Evolutionary conservation across 2,329 filamentous ascomycete genomes (phyloP).

Genomic region (Rutstroemia sp.): DNA sequence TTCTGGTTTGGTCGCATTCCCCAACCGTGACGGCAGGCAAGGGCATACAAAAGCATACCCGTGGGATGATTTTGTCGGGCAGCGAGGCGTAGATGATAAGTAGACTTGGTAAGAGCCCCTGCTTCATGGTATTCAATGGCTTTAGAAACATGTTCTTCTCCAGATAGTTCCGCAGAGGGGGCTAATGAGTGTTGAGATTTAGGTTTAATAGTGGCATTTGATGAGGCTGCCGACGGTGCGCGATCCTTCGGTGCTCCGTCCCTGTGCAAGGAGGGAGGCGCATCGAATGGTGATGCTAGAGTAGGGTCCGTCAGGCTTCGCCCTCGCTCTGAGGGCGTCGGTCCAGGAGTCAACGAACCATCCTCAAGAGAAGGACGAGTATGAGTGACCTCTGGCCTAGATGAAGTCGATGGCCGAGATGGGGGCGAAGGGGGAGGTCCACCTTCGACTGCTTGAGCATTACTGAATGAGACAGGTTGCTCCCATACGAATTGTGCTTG

Average conservation of each 20-base stretch:
- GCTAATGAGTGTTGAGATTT: constrained; percentile 43
- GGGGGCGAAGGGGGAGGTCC: constrained; percentile 55
- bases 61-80: constrained; percentile 81
- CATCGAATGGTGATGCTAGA: constrained; percentile 24
- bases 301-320: constrained; percentile 38
- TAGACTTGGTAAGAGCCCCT: constrained; percentile 84
- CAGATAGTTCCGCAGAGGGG: constrained; percentile 59
- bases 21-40: constrained; percentile 95
- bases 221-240: constrained; percentile 21
- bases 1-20: constrained; percentile 88
- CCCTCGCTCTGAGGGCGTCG: constrained; percentile 35
- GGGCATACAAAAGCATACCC: constrained; percentile 90
- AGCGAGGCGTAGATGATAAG: constrained; percentile 87
- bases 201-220: constrained; percentile 30
- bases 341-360: constrained; percentile 39
- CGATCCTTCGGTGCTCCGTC: constrained; percentile 33
- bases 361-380: constrained; percentile 40
- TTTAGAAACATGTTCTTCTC: constrained; percentile 84
- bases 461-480: constrained; percentile 38
- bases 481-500: constrained; percentile 52
- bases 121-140: constrained; percentile 86
- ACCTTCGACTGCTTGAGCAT: constrained; percentile 36
- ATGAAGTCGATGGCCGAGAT: constrained; percentile 51
- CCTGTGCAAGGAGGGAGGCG: constrained; percentile 17
- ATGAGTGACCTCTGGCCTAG: constrained; percentile 20